Evolutionary conservation across 805 yeast species (phyloP), one percentile per base, ranked within the genome.

Genomic region (Candida corydali): DNA sequence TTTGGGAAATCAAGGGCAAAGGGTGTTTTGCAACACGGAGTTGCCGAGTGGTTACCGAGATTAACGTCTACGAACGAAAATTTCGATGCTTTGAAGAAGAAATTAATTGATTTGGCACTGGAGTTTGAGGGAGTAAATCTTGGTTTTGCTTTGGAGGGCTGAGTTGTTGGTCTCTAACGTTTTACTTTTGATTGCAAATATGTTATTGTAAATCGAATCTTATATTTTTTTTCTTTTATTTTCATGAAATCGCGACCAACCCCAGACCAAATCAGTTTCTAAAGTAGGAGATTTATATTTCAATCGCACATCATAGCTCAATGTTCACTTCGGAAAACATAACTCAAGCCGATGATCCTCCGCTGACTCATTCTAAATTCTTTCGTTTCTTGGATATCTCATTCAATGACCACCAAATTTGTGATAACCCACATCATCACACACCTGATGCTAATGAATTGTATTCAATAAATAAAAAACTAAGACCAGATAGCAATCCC

Each of bases 11-110:
- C 57, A 10, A 55, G 78, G 39, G 76, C 78, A 3, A 62, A 60
- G 42, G 72, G 75, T n/a, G 62, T 73, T n/a, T 61, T 73, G 32
- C 78, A 73, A 49, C 76, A 71, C 43, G 78, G 77, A 1, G 75
- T 71, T 4, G 68, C 65, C 7, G 59, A 61, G 29, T 73, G 78
- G 78, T 45, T 69, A 17, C 59, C 61, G 10, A 46, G 59, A 12
- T 57, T 71, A 37, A 38, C 48, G 27, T 61, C 70, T 2, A 17
- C 16, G 18, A 57, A 54, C 29, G 46, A 42, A 24, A 62, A 60
- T 36, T 53, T 63, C 52, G 43, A 41, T 14, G 34, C 49, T 40
- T 44, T 65, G 43, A 52, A 54, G 34, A 44, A 38, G 7, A 63
- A 63, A 38, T 52, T 65, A 39, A 54, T 47, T 17, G 42, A 27